Base-by-base conservation (phyloP, 257 asterid genomes). In the Echium plantagineum region DNA sequence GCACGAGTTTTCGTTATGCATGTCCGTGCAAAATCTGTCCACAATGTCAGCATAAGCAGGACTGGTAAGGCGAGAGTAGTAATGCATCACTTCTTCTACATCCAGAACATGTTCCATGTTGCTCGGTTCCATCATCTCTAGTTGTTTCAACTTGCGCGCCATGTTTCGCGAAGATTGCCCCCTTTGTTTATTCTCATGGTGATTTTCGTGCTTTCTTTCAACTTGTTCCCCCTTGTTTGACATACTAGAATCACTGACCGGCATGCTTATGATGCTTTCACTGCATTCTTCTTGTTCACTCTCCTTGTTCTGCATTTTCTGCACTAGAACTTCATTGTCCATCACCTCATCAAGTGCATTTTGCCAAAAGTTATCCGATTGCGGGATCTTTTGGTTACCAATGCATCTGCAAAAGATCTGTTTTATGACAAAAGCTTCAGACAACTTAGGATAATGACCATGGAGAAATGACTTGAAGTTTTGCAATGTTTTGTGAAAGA, bases 1-100 rank as follows among this genome's bases (percentile, higher is more conserved):
- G 63, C 62, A 49, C 2, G 61, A 49, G 73, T 74, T 80, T 21
- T 80, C 86, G 8, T 75, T 62, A 62, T 82, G 71, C 85, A 81
- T 76, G 52, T 85, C 93, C 74, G 69, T 71, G 76, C 83, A 85
- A 63, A 88, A 80, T 15, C 78, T 63, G 66, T 83, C 87, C 9
- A 88, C 85, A 49, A 85, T 82, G 48, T 78, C 89, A 2, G 58
- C 69, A 66, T 82, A 89, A 66, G 74, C 72, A 12, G 94, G 94
- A 76, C 89, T 71, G 53, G 67, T 89, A 20, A 89, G 89, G 16
- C 77, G 70, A 32, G 87, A 81, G 72, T 89, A 86, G 80, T 71
- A 70, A 66, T 86, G 85, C 26, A 90, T 77, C 59, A 81, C 96
- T 73, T 90, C 97, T 66, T 87, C 94, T 38, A 90, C 67, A 64